Evolutionary conservation across 129 eudicot genomes (phyloP), one percentile per base, ranked within the genome.

Genomic region (Ambrosia artemisiifolia): DNA sequence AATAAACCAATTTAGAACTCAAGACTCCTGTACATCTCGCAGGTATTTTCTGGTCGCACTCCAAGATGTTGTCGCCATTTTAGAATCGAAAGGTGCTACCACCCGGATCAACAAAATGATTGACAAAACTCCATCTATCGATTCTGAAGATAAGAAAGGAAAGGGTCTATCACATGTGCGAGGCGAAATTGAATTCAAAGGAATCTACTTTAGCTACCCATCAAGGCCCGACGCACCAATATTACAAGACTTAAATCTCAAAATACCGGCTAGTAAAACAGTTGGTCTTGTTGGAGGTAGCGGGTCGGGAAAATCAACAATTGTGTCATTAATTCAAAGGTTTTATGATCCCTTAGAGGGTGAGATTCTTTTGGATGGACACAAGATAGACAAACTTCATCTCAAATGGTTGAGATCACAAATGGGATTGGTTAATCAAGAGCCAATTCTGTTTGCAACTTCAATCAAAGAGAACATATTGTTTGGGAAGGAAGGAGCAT

Each of bases 351-450:
- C 96, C 30, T 75, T 73, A 36, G 82, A 86, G 70, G 96, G 96
- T n/a, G 92, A 89, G 40, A 82, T 89, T 48, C 13, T 80, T 6
- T 67, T 89, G 67, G 96, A 89, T 40, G 92, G 90, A 16, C 60
- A 89, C 67, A 82, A 80, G 64, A 86, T 84, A 57, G 85, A 84
- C 53, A 75, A 65, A 56, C 87, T 89, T n/a, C 88, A 89, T 75
- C 88, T 89, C 11, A 89, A 80, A 68, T 89, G 92, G 96, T 56
- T 89, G 49, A 86, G 96, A 74, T 84, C 96, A 38, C 92, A 89
- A 46, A 89, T 86, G 83, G 96, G 96, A 5, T 51, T 86, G 68
- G 96, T 89, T 24, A 89, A 84, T 76, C 96, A 89, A 86, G 96
- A 89, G 70, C 96, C 96, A 54, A 73, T 83, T 55, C 88, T 89